Evolutionary conservation across 2,329 filamentous ascomycete genomes (phyloP), one percentile per base, ranked within the genome.

Genomic region (Fusarium decemcellulare): DNA sequence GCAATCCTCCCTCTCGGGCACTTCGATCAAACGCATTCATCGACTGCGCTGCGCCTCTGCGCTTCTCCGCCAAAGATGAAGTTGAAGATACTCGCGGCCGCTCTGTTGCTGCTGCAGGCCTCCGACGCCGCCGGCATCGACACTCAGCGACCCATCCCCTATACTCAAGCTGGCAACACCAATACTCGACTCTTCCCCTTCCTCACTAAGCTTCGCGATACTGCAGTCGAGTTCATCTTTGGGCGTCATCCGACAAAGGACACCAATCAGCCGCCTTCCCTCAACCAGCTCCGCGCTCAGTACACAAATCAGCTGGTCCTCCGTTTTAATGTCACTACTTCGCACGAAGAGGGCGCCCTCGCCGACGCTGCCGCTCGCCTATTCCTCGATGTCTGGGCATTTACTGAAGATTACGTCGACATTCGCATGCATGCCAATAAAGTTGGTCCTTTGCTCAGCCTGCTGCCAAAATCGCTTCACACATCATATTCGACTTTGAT

Each of bases 331-430:
- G 83, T 98, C 59, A 90, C 87, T 65, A 90, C 87, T 29, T 80
- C 85, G 4, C 86, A 90, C 18, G 93, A 97, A 76, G 91, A 93
- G 62, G 80, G 82, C 36, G 91, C 91, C 2, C 83, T 97, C 59
- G 87, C 90, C n/a, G 87, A 92, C 60, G 94, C 93, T 4, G 86
- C 91, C 1, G 87, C 92, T 65, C 88, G 90, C 16, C 86, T 98
- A 27, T 92, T 96, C 73, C 84, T 98, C 43, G 96, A 99, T 76
- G 88, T 98, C 2, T 99, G 96, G 96, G 91, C 93, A 23, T 94
- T 93, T 72, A 92, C 91, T 7, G 85, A 90, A 16, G 88, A 93
- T 63, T 96, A 92, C 84, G 93, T 96, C 29, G 96, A 99, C 78
- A 91, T 98, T 56, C 87, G 93, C 43, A 80, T 98, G 52, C 88